A percentile compares a stretch with the other conserved stretches of the same genome.
These are phyloP conservation scores for Lichtheimia ornata DNA, from an alignment of 371 early-diverging fungal species.

Conservation along the genomic window DNA sequence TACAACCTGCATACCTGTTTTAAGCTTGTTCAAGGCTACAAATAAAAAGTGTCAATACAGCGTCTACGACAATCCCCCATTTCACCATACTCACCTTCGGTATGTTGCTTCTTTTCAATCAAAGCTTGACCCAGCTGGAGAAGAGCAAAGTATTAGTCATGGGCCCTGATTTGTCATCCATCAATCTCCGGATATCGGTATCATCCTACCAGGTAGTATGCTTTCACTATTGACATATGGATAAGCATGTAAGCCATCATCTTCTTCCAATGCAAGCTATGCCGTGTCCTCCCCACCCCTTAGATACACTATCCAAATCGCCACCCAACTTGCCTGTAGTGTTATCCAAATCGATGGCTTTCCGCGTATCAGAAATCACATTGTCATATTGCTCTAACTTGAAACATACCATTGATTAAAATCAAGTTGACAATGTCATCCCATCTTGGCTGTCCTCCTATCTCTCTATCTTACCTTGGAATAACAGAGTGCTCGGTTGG, in stretches of 20 bases:
- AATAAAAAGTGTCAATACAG: neutral
- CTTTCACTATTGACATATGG: slow-evolving; percentile 54
- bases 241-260: neutral
- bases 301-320: neutral
- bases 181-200: neutral
- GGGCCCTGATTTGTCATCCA: slow-evolving; percentile 12
- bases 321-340: slow-evolving; percentile 42
- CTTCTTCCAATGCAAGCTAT: neutral
- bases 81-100: slow-evolving; percentile 33
- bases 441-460: neutral
- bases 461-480: slow-evolving; percentile 49
- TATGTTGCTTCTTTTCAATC: slow-evolving; percentile 47
- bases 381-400: slow-evolving; percentile 58
- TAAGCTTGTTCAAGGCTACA: slow-evolving; percentile 54
- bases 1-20: slow-evolving; percentile 41
- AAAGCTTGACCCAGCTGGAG: slow-evolving; percentile 60
- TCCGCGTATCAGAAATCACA: slow-evolving; percentile 67
- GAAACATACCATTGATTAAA: slow-evolving; percentile 3
- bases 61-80: neutral
- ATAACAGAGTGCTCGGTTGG: slow-evolving; percentile 79
- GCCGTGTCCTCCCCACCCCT: neutral
- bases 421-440: neutral
- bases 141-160: neutral
- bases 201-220: slow-evolving; percentile 61
- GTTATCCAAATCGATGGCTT: slow-evolving; percentile 72